A percentile compares a stretch with the other conserved stretches of the same genome.
Evolutionary conservation across 495 filamentous ascomycete genomes (phyloP).

Genomic region (Penicillium canescens): DNA sequence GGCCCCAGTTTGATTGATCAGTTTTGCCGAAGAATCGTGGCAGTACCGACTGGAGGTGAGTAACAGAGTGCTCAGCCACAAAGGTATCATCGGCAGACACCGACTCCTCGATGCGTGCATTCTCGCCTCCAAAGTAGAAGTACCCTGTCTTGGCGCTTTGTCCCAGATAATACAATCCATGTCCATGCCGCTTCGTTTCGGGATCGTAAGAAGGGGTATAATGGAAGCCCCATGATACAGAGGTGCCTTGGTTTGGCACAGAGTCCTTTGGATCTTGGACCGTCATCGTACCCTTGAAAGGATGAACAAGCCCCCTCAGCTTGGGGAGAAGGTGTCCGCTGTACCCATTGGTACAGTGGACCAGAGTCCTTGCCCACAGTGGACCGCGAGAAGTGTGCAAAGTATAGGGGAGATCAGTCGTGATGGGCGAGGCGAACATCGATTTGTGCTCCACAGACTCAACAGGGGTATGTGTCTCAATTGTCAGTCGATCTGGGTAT

Average conservation of each 20-base stretch:
- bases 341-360: conserved; percentile 79
- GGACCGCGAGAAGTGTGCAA: conserved; percentile 65
- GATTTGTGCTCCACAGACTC: conserved; percentile 27
- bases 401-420: conserved; percentile 19
- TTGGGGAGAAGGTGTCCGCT: conserved; percentile 70
- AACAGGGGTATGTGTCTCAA: conserved; percentile 77
- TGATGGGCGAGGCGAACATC: conserved; percentile 4
- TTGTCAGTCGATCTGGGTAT: conserved; percentile 55
- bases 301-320: conserved; percentile 72
- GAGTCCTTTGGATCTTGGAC: conserved; percentile 56
- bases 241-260: conserved; percentile 24
- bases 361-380: conserved; percentile 55
- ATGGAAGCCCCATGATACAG: conserved; percentile 37
- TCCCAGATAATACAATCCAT: conserved; percentile 75
- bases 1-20: conserved; percentile 12
- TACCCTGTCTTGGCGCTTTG: conserved; percentile 56
- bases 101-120: conserved; percentile 64
- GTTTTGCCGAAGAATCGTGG: conserved; percentile 45
- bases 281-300: conserved; percentile 73
- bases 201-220: conserved; percentile 24
- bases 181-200: conserved; percentile 40
- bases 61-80: conserved; percentile 30
- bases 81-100: conserved; percentile 55
- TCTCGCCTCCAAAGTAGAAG: conserved; percentile 52
- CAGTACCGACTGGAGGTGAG: conserved; percentile 27